phyloP scores from a whole-genome alignment of 495 filamentous ascomycete species.

The Aspergillus cavernicola region DNA sequence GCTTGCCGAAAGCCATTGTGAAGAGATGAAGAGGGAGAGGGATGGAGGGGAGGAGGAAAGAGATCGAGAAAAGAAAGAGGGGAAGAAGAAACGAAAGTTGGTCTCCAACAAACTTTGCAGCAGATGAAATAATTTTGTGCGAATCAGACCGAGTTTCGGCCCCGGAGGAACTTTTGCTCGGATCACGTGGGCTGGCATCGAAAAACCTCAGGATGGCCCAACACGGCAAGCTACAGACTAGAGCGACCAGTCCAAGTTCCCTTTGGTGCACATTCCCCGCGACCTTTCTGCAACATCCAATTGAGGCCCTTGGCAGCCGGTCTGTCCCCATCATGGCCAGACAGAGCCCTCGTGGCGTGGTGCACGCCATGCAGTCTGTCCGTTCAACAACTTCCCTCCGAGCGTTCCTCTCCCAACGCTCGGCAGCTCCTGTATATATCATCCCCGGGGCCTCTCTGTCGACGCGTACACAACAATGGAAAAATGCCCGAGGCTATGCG shows the following conservation, averaged over 20 bases:
- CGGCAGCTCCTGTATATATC: constrained; percentile 16
- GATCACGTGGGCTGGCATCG: constrained; percentile 25
- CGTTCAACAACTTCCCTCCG: constrained; percentile 21
- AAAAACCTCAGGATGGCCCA: constrained; percentile 26
- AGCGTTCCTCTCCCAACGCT: constrained; percentile 14
- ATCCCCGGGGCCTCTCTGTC: constrained; percentile 8
- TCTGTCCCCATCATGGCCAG: constrained; percentile 30
- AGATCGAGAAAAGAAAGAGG: constrained; percentile 25
- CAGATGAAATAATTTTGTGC: constrained; percentile 34
- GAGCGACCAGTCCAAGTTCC: not conserved
- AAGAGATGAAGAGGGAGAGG: constrained; percentile 26
- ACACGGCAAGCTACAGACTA: constrained; percentile 4
- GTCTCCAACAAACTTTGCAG: constrained; percentile 4
- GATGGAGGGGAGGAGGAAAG: constrained; percentile 32
- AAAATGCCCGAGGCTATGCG: constrained; percentile 27
- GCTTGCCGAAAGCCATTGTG: constrained; percentile 93
- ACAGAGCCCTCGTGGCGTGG: constrained; percentile 35
- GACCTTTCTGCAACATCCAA: not conserved
- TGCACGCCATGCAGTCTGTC: constrained; percentile 37
- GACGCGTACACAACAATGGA: constrained; percentile 12
- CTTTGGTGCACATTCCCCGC: not conserved
- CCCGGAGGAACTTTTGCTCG: constrained; percentile 31
- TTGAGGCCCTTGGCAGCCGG: constrained; percentile 14
- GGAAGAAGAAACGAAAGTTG: constrained; percentile 31
- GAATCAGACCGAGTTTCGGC: constrained; percentile 29